Conservation (phyloP, 768 basidiomycete genomes). For the Suillus fuscotomentosus region DNA sequence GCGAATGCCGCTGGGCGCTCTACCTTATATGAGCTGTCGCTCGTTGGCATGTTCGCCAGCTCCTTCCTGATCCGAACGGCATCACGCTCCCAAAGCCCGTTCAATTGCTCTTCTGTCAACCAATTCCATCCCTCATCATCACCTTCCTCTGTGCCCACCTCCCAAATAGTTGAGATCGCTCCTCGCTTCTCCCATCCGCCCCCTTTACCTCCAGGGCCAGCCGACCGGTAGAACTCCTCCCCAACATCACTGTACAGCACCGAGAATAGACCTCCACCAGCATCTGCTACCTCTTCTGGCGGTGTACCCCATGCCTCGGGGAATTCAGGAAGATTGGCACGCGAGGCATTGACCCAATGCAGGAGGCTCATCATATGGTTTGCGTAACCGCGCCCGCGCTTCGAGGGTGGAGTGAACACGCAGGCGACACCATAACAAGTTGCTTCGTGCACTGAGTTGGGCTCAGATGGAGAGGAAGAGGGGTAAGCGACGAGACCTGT, state of each 20-base stretch:
- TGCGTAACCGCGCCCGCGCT: conserved; percentile 57
- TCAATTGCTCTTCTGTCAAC: conserved; percentile 37
- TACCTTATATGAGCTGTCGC: conserved; percentile 8
- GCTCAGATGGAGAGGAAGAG: conserved; percentile 8
- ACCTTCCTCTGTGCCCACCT: conserved; percentile 17
- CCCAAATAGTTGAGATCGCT: conserved; percentile 40
- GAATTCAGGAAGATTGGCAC: conserved; percentile 31
- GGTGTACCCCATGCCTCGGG: conserved; percentile 44
- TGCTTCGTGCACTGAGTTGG: conserved; percentile 27
- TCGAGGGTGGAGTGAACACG: conserved; percentile 51
- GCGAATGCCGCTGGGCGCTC: conserved; percentile 21
- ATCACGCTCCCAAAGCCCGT: conserved; percentile 41
- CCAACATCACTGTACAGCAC: conserved; percentile 56
- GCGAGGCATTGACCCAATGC: conserved; percentile 51
- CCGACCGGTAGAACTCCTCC: conserved; percentile 40
- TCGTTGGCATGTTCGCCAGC: conserved; percentile 16
- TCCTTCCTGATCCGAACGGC: conserved; percentile 34
- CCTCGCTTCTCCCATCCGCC: conserved; percentile 47
- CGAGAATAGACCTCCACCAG: conserved; percentile 45
- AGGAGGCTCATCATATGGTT: conserved; percentile 65
- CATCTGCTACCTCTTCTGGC: conserved; percentile 33
- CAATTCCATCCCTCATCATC: conserved; percentile 18
- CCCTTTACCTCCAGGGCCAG: conserved; percentile 33
- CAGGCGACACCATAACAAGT: conserved; percentile 53
- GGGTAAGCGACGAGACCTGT: conserved; percentile 30